These are phyloP conservation scores for Monosporascus ibericus DNA, from an alignment of 2,329 filamentous ascomycete species.

Conservation along the genomic window DNA sequence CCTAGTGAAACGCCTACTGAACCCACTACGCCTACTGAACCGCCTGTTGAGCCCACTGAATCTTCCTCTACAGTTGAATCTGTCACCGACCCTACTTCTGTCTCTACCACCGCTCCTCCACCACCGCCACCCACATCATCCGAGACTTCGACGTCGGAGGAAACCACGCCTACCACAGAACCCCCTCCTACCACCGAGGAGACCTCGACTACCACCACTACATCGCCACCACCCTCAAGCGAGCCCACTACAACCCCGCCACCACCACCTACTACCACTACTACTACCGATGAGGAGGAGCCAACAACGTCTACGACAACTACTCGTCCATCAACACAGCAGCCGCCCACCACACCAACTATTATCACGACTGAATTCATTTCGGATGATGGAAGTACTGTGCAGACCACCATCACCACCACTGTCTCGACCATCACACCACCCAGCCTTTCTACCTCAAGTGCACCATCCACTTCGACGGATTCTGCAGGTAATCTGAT, in stretches of 20 bases:
- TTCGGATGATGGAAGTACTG: constrained; percentile 4
- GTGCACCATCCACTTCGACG: constrained; percentile 7
- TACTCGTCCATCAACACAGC: constrained; percentile 3
- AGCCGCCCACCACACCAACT: constrained; percentile 7
- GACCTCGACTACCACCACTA: constrained; percentile 2
- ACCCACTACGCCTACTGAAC: constrained; percentile 3
- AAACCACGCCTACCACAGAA: constrained; percentile 4
- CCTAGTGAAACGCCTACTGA: neutral
- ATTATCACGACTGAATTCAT: neutral
- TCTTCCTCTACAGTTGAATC: neutral
- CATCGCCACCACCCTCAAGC: constrained; percentile 2
- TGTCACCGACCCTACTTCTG: neutral
- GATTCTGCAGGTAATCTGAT: constrained; percentile 13
- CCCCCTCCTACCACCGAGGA: constrained; percentile 8
- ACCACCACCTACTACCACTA: neutral
- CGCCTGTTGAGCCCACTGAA: too few relatives aligned
- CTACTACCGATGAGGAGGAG: neutral
- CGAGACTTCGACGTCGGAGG: neutral
- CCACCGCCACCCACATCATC: constrained; percentile 3
- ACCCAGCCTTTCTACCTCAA: constrained; percentile 7
- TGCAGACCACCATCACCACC: constrained; percentile 8
- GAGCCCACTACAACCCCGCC: constrained; percentile 1
- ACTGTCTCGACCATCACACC: constrained; percentile 20
- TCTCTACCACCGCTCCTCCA: constrained; percentile 1
- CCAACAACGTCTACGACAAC: constrained; percentile 4